A percentile compares a stretch with the other conserved stretches of the same genome.
These are phyloP conservation scores for Panaeolus papilionaceus DNA, from an alignment of 768 basidiomycete species.

Conservation along the genomic window DNA sequence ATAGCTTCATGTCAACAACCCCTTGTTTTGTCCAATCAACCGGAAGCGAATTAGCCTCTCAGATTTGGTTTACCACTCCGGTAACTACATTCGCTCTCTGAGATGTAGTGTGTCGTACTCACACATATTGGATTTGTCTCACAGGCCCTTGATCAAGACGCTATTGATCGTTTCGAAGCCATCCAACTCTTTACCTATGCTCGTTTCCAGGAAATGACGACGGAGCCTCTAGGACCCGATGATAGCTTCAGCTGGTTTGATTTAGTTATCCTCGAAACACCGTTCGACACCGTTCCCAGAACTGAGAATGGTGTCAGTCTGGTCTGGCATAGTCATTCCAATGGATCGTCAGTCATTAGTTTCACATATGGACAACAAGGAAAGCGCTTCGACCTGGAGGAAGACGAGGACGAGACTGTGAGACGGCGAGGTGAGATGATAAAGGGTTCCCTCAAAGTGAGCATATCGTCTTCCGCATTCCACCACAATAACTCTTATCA, in stretches of 20 bases:
- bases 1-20: slow-evolving; percentile 15
- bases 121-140: not conserved
- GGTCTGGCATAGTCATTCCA: slow-evolving; percentile 20
- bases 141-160: not conserved
- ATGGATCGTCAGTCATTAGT: not conserved
- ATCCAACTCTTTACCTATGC: not conserved
- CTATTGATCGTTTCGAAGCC: not conserved
- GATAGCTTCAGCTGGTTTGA: slow-evolving; percentile 22
- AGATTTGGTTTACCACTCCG: not conserved
- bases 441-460: not conserved
- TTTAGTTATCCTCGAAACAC: slow-evolving; percentile 19
- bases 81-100: not conserved
- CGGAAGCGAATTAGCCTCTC: not conserved
- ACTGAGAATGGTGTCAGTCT: slow-evolving; percentile 18
- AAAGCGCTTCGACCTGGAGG: not conserved
- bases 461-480: not conserved
- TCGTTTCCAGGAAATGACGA: not conserved
- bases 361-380: not conserved
- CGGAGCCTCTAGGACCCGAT: not conserved
- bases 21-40: not conserved
- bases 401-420: not conserved
- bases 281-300: slow-evolving; percentile 8
- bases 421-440: not conserved
- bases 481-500: not conserved
- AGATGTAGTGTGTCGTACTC: not conserved